These are phyloP conservation scores for Colletotrichum tropicicola DNA, from an alignment of 2,329 filamentous ascomycete genomes.

Conservation along the genomic window DNA sequence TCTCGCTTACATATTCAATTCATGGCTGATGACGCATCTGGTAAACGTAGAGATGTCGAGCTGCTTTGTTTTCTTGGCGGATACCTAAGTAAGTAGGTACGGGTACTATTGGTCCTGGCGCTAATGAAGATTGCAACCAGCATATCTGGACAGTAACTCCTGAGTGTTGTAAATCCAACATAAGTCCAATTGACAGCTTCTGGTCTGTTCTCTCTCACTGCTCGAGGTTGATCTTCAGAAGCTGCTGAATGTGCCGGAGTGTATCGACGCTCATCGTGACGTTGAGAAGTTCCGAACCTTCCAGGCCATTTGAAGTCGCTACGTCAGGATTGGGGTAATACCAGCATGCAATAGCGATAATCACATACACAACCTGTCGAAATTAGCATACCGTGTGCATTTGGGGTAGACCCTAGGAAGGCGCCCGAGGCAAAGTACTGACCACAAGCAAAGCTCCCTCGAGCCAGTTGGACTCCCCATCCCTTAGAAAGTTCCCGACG, in stretches of 20 bases:
- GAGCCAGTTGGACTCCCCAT: conserved; percentile 79
- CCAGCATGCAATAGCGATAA: conserved; percentile 54
- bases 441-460: conserved; percentile 77
- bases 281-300: conserved; percentile 35
- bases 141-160: too few species aligned
- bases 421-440: background rate
- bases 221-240: conserved; percentile 26
- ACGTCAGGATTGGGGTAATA: conserved; percentile 54
- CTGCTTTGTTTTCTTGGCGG: too few species aligned
- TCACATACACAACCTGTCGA: conserved; percentile 48
- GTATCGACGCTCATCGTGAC: conserved; percentile 41
- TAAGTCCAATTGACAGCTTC: too few species aligned
- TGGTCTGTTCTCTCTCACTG: conserved; percentile 35
- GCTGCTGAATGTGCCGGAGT: conserved; percentile 37
- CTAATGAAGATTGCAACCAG: too few species aligned
- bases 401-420: background rate
- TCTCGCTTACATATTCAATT: too few species aligned
- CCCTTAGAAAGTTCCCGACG: conserved; percentile 78
- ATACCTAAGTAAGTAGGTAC: too few species aligned
- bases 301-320: conserved; percentile 42
- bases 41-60: too few species aligned
- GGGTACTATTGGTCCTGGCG: too few species aligned
- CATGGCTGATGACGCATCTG: too few species aligned
- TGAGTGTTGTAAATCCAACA: too few species aligned
- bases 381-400: background rate